These are phyloP conservation scores for Hypoxylon perforatum DNA, from an alignment of 495 filamentous ascomycete species.

Conservation along the genomic window DNA sequence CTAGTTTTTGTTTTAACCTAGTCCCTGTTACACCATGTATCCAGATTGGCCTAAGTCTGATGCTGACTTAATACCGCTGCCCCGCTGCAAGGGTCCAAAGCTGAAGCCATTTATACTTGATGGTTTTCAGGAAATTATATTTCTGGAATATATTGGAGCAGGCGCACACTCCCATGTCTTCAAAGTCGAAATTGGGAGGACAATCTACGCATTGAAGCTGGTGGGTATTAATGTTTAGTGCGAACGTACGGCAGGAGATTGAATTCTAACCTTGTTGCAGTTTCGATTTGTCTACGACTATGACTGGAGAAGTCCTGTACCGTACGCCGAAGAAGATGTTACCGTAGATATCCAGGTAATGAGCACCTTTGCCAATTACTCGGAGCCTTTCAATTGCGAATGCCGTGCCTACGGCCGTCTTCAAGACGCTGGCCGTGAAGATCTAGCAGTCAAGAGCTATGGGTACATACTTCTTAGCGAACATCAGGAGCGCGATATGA, in stretches of 20 bases:
- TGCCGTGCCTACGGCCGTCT: constrained; percentile 18
- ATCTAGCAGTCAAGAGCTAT: constrained; percentile 5
- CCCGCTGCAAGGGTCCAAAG: constrained; percentile 17
- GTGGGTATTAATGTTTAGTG: not conserved
- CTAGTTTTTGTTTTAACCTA: no score
- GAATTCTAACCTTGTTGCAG: not conserved
- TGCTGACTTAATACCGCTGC: constrained; percentile 12
- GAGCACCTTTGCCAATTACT: constrained; percentile 6
- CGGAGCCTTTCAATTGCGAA: constrained; percentile 14
- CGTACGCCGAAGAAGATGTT: no score
- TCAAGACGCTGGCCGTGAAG: constrained; percentile 15
- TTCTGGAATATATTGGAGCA: not conserved
- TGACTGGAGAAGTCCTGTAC: not conserved
- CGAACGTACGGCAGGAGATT: not conserved
- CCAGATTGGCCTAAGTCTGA: constrained; percentile 12
- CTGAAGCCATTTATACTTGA: constrained; percentile 16
- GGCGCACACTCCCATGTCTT: constrained; percentile 8
- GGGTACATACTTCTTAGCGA: constrained; percentile 14
- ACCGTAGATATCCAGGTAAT: not conserved
- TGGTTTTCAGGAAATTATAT: not conserved
- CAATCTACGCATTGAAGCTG: constrained; percentile 9
- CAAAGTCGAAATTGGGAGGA: constrained; percentile 1
- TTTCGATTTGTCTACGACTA: not conserved
- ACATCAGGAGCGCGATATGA: constrained; percentile 11
- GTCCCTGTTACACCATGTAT: constrained; percentile 1